phyloP scores from a whole-genome alignment of 192 early-diverging fungal species.

The Gamsiella multidivaricata region DNA sequence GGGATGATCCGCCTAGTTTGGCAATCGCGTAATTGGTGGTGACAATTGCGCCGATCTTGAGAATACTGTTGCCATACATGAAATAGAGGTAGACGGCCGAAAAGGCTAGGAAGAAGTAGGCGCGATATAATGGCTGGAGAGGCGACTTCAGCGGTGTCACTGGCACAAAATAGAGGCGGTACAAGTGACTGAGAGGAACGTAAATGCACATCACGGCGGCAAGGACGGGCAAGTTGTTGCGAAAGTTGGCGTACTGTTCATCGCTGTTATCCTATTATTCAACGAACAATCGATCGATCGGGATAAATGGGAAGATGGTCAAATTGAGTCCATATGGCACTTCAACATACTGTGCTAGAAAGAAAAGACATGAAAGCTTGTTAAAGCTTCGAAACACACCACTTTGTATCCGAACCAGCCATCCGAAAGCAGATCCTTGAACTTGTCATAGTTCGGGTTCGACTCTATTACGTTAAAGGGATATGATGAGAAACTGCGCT shows the following conservation, averaged over 20 bases:
- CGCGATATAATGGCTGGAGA: slow-evolving; percentile 43
- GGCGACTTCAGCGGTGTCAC: slow-evolving; percentile 46
- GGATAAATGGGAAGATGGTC: not conserved
- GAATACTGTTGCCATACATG: slow-evolving; percentile 76
- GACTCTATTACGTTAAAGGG: slow-evolving; percentile 14
- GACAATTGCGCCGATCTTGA: slow-evolving; percentile 80
- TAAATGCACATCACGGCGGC: slow-evolving; percentile 58
- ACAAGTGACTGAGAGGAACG: slow-evolving; percentile 61
- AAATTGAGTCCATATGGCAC: not conserved
- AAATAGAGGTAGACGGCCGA: slow-evolving; percentile 71
- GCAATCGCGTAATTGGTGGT: slow-evolving; percentile 76
- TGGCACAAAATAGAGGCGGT: slow-evolving; percentile 39
- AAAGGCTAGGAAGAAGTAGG: slow-evolving; percentile 69
- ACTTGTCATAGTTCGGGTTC: slow-evolving; percentile 54
- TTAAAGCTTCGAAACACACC: slow-evolving; percentile 6
- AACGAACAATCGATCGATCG: not conserved
- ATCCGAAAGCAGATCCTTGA: slow-evolving; percentile 53
- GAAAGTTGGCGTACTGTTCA: slow-evolving; percentile 73
- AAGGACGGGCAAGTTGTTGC: slow-evolving; percentile 71
- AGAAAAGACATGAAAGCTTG: not conserved
- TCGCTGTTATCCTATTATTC: slow-evolving; percentile 79
- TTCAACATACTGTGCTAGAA: not conserved
- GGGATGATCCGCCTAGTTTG: slow-evolving; percentile 58
- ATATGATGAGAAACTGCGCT: too few species aligned
- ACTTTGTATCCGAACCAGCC: slow-evolving; percentile 52